These are phyloP conservation scores for Fusarium avenaceum DNA, from an alignment of 2,329 filamentous ascomycete species.

Conservation along the genomic window DNA sequence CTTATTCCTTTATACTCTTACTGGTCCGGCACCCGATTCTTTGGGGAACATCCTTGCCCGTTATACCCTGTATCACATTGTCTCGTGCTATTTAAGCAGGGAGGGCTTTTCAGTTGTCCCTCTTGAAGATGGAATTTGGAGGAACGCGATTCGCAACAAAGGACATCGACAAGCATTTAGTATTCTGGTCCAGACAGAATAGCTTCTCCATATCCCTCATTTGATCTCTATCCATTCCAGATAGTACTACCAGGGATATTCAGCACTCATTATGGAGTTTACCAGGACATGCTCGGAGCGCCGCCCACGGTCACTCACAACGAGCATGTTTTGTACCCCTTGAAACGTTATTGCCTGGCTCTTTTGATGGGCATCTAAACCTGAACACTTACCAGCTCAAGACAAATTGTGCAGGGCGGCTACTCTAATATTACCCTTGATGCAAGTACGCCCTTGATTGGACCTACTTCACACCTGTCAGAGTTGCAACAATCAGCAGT, in stretches of 20 bases:
- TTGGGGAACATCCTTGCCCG: background rate
- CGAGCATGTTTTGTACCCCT: background rate
- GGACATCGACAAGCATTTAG: background rate
- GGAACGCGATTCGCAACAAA: background rate
- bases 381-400: background rate
- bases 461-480: background rate
- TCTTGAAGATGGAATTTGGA: background rate
- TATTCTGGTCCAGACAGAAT: accelerated
- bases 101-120: background rate
- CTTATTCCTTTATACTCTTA: background rate
- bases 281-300: background rate
- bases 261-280: accelerated
- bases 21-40: accelerated
- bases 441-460: background rate
- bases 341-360: background rate
- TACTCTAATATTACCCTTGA: accelerated
- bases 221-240: accelerated
- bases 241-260: accelerated
- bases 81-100: background rate
- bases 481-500: background rate
- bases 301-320: background rate
- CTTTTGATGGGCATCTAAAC: background rate
- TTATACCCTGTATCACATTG: background rate
- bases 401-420: accelerated
- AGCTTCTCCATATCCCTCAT: background rate